phyloP scores from a whole-genome alignment of 345 rosid species.

The Salix udensis region DNA sequence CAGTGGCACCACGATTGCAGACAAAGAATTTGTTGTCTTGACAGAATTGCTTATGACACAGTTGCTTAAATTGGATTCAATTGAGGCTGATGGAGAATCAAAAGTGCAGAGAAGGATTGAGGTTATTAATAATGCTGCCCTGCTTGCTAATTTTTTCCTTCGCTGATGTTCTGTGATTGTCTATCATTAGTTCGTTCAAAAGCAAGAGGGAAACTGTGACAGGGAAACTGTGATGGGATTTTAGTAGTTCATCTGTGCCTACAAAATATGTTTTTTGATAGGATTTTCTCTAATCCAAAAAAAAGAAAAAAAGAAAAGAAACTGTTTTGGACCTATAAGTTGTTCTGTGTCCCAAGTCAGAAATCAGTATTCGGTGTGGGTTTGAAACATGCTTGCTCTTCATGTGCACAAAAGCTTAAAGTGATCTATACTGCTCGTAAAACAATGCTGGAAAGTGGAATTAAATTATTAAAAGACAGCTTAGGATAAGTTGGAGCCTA shows the following conservation, averaged over 20 bases:
- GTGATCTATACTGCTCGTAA: neutral
- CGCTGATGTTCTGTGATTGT: neutral
- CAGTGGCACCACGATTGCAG: slow-evolving; percentile 33
- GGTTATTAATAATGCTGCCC: slow-evolving; percentile 21
- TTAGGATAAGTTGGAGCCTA: slow-evolving; percentile 10
- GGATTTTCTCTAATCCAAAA: too few relatives aligned
- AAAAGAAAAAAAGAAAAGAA: too few relatives aligned
- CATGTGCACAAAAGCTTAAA: slow-evolving; percentile 14
- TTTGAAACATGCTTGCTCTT: slow-evolving; percentile 6
- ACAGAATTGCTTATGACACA: slow-evolving; percentile 44
- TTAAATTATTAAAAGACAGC: slow-evolving; percentile 5
- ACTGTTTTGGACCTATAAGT: neutral
- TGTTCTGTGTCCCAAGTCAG: neutral
- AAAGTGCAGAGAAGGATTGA: slow-evolving; percentile 46
- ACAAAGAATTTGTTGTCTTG: slow-evolving; percentile 40
- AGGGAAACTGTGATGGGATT: too few relatives aligned
- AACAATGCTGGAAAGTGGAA: slow-evolving; percentile 24
- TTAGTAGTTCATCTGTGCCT: accelerated
- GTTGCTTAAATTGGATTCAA: slow-evolving; percentile 46
- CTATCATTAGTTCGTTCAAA: neutral
- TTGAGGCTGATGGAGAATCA: slow-evolving; percentile 48
- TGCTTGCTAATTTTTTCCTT: neutral
- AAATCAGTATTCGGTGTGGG: neutral
- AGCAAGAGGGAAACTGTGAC: too few relatives aligned
- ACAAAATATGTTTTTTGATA: too few relatives aligned